phyloP scores from a whole-genome alignment of 2,329 filamentous ascomycete species.

The Pestalotiopsis fici region DNA sequence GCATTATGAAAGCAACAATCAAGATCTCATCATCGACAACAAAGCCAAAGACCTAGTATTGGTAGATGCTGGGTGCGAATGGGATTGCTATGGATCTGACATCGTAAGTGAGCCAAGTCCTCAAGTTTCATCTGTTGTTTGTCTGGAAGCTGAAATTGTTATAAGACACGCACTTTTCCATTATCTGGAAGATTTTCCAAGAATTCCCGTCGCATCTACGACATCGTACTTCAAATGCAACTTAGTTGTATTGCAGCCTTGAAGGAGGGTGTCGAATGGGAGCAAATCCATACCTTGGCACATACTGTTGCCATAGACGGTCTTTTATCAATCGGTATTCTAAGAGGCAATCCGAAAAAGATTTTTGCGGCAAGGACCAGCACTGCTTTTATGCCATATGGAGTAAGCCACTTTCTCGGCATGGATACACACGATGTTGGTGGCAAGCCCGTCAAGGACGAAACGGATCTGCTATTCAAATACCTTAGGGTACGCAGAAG shows the following conservation, averaged over 20 bases:
- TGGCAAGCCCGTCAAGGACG: conserved; percentile 74
- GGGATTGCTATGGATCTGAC: conserved; percentile 70
- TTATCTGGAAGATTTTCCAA: conserved; percentile 70
- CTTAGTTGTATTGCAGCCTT: conserved; percentile 72
- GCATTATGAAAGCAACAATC: conserved; percentile 83
- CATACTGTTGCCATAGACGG: conserved; percentile 83
- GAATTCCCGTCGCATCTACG: conserved; percentile 75
- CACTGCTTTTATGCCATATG: conserved; percentile 89
- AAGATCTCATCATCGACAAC: conserved; percentile 47
- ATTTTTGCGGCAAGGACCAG: conserved; percentile 80
- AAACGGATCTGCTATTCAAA: conserved; percentile 81
- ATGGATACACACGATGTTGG: conserved; percentile 91
- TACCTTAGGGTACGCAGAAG: conserved; percentile 80
- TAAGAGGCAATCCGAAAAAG: conserved; percentile 68
- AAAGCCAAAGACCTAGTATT: conserved; percentile 75
- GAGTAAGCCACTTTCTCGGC: conserved; percentile 86
- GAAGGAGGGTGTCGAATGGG: conserved; percentile 75
- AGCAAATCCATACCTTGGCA: conserved; percentile 77
- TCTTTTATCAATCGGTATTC: conserved; percentile 72
- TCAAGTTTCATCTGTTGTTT: not conserved
- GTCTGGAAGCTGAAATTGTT: not conserved
- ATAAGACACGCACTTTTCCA: conserved; percentile 81
- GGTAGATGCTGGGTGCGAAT: conserved; percentile 81
- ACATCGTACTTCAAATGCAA: conserved; percentile 87
- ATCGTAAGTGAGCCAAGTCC: conserved; percentile 46